Percentiles rank a stretch among this genome's conserved stretches.
phyloP scores from a whole-genome alignment of 257 asterid genomes.

The Echium plantagineum region DNA sequence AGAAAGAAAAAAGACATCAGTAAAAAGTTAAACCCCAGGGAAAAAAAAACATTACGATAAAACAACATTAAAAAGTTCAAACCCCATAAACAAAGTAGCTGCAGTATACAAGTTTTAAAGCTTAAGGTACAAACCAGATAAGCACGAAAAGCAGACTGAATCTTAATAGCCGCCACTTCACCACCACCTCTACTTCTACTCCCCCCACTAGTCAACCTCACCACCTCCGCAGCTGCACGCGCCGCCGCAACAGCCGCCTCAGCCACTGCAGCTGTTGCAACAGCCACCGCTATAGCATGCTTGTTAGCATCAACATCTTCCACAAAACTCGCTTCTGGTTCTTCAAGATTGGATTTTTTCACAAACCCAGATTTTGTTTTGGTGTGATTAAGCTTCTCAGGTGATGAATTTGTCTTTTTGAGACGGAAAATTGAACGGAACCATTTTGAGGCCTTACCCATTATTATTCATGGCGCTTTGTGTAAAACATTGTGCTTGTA shows the following conservation, averaged over 20 bases:
- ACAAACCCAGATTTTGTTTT: constrained; percentile 1
- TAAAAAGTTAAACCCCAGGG: too few species aligned
- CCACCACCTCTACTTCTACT: constrained; percentile 28
- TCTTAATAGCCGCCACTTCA: constrained; percentile 58
- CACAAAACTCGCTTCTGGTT: constrained; percentile 19
- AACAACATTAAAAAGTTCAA: background rate
- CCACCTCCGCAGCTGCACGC: constrained; percentile 92
- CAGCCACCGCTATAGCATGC: constrained; percentile 96
- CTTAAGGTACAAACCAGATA: constrained; percentile 52
- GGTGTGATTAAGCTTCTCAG: constrained; percentile 4
- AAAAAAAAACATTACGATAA: too few species aligned
- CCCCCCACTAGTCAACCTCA: constrained; percentile 52
- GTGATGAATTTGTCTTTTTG: constrained; percentile 25
- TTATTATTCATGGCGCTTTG: constrained; percentile 4
- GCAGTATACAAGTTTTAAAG: background rate
- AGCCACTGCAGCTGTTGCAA: constrained; percentile 95
- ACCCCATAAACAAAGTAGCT: too few species aligned
- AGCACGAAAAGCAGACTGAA: constrained; percentile 91
- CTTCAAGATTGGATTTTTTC: constrained; percentile 15
- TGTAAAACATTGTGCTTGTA: too few species aligned
- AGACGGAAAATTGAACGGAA: constrained; percentile 43
- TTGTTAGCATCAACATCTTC: constrained; percentile 59
- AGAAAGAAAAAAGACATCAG: too few species aligned
- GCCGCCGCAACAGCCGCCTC: constrained; percentile 99
- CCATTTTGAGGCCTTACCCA: constrained; percentile 69